A percentile compares a stretch with the other conserved stretches of the same genome.
phyloP scores from a whole-genome alignment of 441 rosid genomes.

The Corymbia calophylla region DNA sequence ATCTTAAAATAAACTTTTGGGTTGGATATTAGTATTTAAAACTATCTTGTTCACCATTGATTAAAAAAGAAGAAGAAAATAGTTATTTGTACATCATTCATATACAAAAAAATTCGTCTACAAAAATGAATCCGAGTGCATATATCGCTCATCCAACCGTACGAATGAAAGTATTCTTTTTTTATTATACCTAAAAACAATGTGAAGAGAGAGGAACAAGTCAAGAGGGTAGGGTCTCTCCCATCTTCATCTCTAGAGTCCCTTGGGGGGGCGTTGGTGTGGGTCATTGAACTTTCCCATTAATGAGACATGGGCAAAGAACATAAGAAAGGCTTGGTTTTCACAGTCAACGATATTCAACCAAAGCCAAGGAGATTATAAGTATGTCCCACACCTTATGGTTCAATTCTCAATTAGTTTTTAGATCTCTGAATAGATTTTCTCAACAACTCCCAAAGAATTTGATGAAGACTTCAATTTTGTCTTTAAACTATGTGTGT shows the following conservation, averaged over 20 bases:
- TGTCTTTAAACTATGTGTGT: not conserved
- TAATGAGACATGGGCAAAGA: too few species aligned
- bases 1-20: not conserved
- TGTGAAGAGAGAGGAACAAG: not conserved
- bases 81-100: too few species aligned
- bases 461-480: not conserved
- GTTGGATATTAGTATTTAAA: not conserved
- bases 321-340: not conserved
- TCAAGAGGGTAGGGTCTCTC: not conserved
- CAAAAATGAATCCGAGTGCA: not conserved
- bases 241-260: not conserved
- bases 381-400: not conserved
- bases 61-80: too few species aligned
- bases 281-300: too few species aligned
- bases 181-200: not conserved
- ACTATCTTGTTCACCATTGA: not conserved
- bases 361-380: not conserved
- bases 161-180: not conserved
- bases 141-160: rapidly evolving
- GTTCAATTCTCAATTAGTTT: not conserved
- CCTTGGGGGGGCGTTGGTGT: too few species aligned
- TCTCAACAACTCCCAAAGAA: not conserved
- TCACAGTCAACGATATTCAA: not conserved
- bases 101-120: not conserved
- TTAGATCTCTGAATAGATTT: not conserved